Evolutionary conservation across 345 rosid genomes (phyloP), one percentile per base, ranked within the genome.

Genomic region (Syzygium oleosum): DNA sequence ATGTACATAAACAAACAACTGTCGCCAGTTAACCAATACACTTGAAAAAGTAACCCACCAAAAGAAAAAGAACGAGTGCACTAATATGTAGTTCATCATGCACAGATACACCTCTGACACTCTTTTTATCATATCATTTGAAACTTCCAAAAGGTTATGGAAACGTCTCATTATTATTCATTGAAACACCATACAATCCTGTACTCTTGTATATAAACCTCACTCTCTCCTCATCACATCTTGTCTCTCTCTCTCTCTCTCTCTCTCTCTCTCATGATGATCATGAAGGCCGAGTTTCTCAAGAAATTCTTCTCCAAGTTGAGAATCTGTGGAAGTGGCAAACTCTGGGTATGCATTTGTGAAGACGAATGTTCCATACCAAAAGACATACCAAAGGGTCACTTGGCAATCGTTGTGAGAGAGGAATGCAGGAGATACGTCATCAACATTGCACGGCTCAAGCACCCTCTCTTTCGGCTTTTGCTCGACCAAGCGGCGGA

Each of bases 301-400:
- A 86, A n/a, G 46, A 12, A 55, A 52, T 25, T 53, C 38, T 23
- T 79, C 54, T 38, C 5, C 51, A 85, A 85, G 52, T 85, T 84
- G 87, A 85, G 41, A 25, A 88, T 43, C 43, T 14, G 80, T 3
- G 79, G 79, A 25, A 61, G 7, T 46, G 61, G 52, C 83, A n/a
- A 83, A 27, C 79, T 84, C 3, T 84, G 84, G 85, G 84, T 59
- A 83, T 79, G 87, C 51, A 58, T 89, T 29, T 17, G 5, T 0
- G 25, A 78, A 73, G 59, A 87, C 4, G 59, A 41, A 7, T 2
- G 22, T n/a, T 41, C 22, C 9, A 84, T 89, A 41, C 94, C 93
- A 0, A 85, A 84, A 29, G 95, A 92, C 85, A 92, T 93, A 17
- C 92, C 95, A 0, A 89, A 84, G 86, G 94, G 93, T 55, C 92